phyloP scores from a whole-genome alignment of 2,329 filamentous ascomycete genomes.

The Aspergillus clavatus region DNA sequence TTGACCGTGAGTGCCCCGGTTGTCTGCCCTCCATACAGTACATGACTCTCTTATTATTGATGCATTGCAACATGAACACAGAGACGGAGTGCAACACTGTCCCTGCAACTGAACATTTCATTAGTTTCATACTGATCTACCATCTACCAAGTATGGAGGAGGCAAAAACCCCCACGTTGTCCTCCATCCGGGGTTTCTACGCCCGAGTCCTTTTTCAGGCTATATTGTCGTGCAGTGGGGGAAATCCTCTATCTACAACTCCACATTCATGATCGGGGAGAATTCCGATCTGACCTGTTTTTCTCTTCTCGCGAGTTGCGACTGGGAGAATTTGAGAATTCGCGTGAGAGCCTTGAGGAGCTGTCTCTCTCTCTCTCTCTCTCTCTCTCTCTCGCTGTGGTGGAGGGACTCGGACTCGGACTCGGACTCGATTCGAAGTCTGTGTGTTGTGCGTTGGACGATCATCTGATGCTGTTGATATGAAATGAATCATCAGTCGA shows the following conservation, averaged over 20 bases:
- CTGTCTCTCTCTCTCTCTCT: not conserved
- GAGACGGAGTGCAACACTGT: not conserved
- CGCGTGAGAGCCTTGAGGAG: too few relatives aligned
- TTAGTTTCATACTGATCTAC: not conserved
- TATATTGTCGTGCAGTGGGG: too few relatives aligned
- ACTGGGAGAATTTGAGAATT: too few relatives aligned
- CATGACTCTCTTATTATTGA: too few relatives aligned
- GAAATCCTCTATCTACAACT: not conserved
- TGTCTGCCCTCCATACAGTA: too few relatives aligned
- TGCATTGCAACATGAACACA: too few relatives aligned
- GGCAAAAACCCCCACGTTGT: not conserved
- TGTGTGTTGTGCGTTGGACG: not conserved
- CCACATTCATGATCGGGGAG: not conserved
- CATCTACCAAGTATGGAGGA: too few relatives aligned
- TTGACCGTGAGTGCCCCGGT: too few relatives aligned
- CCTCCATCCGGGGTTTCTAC: not conserved
- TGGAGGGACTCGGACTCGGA: not conserved
- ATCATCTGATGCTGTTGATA: constrained; percentile 1
- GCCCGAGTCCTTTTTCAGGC: too few relatives aligned
- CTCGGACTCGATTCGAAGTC: not conserved
- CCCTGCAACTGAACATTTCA: not conserved
- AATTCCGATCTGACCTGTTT: too few relatives aligned
- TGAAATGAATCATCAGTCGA: too few relatives aligned
- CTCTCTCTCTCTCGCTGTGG: not conserved
- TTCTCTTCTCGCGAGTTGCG: too few relatives aligned